Conservation (phyloP, 768 basidiomycete species). For the Exsudoporus frostii region DNA sequence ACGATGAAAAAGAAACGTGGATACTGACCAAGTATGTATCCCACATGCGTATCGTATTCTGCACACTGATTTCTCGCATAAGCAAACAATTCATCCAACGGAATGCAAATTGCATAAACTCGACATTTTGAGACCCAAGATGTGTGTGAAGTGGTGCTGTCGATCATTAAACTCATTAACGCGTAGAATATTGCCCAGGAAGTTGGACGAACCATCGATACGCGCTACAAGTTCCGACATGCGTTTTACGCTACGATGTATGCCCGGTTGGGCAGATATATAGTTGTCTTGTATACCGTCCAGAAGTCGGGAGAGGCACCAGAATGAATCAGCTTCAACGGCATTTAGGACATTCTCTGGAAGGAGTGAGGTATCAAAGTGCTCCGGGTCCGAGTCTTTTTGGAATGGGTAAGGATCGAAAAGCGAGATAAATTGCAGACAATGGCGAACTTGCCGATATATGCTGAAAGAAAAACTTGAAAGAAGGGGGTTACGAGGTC, state of each 20-base stretch:
- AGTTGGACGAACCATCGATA: constrained; percentile 67
- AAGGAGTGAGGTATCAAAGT: constrained; percentile 76
- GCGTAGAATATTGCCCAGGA: neutral
- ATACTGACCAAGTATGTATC: constrained; percentile 90
- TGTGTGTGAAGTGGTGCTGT: constrained; percentile 84
- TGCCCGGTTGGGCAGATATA: constrained; percentile 94
- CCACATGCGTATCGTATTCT: constrained; percentile 99
- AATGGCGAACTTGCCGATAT: constrained; percentile 64
- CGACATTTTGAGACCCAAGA: constrained; percentile 86
- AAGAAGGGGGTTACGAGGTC: constrained; percentile 98
- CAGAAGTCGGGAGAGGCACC: constrained; percentile 92
- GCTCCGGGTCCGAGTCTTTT: constrained; percentile 86
- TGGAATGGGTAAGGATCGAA: constrained; percentile 1
- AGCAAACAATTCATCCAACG: constrained; percentile 99
- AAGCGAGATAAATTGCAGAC: neutral
- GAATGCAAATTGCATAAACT: constrained; percentile 99
- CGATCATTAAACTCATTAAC: neutral
- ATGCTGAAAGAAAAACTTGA: constrained; percentile 92
- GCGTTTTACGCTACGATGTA: constrained; percentile 86
- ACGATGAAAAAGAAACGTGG: neutral
- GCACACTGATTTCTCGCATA: constrained; percentile 96
- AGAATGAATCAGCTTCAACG: constrained; percentile 95
- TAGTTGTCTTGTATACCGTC: constrained; percentile 99
- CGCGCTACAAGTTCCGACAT: constrained; percentile 93
- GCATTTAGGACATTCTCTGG: constrained; percentile 72